A percentile compares a stretch with the other conserved stretches of the same genome.
Evolutionary conservation across 208 protist species (phyloP).

Genomic region (Leishmania major): DNA sequence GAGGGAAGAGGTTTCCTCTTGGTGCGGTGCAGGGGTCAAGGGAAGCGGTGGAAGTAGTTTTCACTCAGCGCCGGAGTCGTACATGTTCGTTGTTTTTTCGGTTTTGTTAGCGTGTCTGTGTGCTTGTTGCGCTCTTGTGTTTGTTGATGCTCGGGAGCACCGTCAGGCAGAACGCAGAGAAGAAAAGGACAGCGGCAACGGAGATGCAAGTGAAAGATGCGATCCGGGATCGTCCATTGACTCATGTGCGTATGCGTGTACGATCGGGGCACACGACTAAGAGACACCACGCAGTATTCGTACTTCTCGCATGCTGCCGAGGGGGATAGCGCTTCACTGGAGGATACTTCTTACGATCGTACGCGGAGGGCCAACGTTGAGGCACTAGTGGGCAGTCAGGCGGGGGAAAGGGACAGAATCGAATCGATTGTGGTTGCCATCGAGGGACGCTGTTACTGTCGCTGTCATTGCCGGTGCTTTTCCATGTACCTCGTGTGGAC

Average conservation of each 20-base stretch:
- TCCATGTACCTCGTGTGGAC: not conserved
- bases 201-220: not conserved
- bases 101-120: not conserved
- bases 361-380: not conserved
- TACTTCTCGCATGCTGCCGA: not conserved
- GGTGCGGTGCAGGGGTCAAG: not conserved
- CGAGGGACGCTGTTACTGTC: not conserved
- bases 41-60: not conserved
- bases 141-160: not conserved
- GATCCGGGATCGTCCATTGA: not conserved
- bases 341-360: not conserved
- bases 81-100: not conserved
- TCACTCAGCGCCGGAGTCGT: not conserved
- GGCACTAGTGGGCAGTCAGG: not conserved
- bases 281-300: not conserved
- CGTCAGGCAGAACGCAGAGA: not conserved
- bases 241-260: not conserved
- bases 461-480: not conserved
- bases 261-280: not conserved
- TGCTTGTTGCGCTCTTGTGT: not conserved
- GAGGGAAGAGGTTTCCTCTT: not conserved
- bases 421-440: not conserved
- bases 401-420: no score
- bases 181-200: not conserved
- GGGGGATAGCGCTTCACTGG: not conserved